A percentile compares a stretch with the other conserved stretches of the same genome.
Conservation (phyloP, 2,329 filamentous ascomycete genomes). For the Rhynchosporium graminicola region DNA sequence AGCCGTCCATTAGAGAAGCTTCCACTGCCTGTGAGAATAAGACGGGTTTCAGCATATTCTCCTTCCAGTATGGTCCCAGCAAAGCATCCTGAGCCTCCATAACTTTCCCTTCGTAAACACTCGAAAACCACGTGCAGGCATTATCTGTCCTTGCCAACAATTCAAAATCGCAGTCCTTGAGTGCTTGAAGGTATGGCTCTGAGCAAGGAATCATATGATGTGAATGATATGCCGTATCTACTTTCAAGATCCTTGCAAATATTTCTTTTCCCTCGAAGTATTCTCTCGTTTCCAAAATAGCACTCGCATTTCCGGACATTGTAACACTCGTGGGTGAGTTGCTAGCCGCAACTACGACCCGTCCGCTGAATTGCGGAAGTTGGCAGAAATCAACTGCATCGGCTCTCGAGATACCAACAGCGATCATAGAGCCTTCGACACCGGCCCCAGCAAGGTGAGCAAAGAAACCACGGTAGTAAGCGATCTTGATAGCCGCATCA, state of each 20-base stretch:
- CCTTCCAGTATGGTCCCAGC: constrained; percentile 29
- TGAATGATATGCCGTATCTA: constrained; percentile 38
- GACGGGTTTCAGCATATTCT: constrained; percentile 47
- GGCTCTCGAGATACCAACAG: constrained; percentile 28
- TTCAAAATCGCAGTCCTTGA: constrained; percentile 22
- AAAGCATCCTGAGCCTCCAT: constrained; percentile 4
- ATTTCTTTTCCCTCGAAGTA: constrained; percentile 22
- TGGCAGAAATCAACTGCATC: constrained; percentile 28
- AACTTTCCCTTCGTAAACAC: constrained; percentile 13
- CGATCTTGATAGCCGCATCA: constrained; percentile 45
- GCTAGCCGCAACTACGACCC: constrained; percentile 39
- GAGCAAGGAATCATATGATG: constrained; percentile 32
- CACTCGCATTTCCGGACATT: constrained; percentile 35
- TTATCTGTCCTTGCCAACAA: constrained; percentile 35
- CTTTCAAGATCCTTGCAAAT: constrained; percentile 30
- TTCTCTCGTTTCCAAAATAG: constrained; percentile 21
- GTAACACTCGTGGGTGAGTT: constrained; percentile 37
- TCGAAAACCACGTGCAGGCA: constrained; percentile 40
- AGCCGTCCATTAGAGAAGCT: constrained; percentile 7
- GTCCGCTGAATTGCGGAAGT: constrained; percentile 11
- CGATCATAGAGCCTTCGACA: constrained; percentile 34
- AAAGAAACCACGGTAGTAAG: constrained; percentile 44
- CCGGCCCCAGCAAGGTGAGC: constrained; percentile 22
- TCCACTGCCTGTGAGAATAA: constrained; percentile 45
- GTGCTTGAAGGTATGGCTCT: constrained; percentile 23